A percentile compares a stretch with the other conserved stretches of the same genome.
Evolutionary conservation across 1,284 basidiomycete genomes (phyloP).

Genomic region (Naganishia albida): DNA sequence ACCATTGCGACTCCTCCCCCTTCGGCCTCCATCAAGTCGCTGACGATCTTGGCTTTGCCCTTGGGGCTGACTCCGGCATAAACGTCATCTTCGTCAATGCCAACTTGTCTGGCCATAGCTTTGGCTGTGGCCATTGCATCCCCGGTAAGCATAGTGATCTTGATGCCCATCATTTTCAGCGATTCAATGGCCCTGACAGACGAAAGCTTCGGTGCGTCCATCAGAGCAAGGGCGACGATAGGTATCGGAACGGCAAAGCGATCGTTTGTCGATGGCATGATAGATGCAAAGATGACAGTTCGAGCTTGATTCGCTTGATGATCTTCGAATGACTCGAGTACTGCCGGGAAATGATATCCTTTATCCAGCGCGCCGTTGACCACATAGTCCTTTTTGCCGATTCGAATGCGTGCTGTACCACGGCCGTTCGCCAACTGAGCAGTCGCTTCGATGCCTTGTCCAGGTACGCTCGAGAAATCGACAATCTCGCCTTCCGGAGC

Average conservation of each 20-base stretch:
- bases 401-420: slow-evolving; percentile 58
- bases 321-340: slow-evolving; percentile 65
- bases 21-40: slow-evolving; percentile 71
- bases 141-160: slow-evolving; percentile 88
- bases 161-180: slow-evolving; percentile 80
- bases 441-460: slow-evolving; percentile 78
- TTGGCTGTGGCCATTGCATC: slow-evolving; percentile 78
- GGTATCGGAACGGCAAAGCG: slow-evolving; percentile 55
- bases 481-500: slow-evolving; percentile 57
- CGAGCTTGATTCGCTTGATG: slow-evolving; percentile 71
- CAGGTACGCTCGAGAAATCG: slow-evolving; percentile 81
- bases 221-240: slow-evolving; percentile 71
- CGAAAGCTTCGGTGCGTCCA: slow-evolving; percentile 80
- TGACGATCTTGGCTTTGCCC: slow-evolving; percentile 80
- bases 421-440: slow-evolving; percentile 57
- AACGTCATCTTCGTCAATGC: slow-evolving; percentile 75
- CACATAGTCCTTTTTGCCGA: slow-evolving; percentile 75
- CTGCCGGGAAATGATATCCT: slow-evolving; percentile 58
- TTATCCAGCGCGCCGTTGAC: slow-evolving; percentile 37
- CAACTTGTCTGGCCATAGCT: slow-evolving; percentile 82
- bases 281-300: slow-evolving; percentile 79
- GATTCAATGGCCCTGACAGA: slow-evolving; percentile 77
- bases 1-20: slow-evolving; percentile 84
- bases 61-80: slow-evolving; percentile 89
- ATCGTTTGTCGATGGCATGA: slow-evolving; percentile 52